These are phyloP conservation scores for Ustulina deusta DNA, from an alignment of 2,329 filamentous ascomycete genomes.

Conservation along the genomic window DNA sequence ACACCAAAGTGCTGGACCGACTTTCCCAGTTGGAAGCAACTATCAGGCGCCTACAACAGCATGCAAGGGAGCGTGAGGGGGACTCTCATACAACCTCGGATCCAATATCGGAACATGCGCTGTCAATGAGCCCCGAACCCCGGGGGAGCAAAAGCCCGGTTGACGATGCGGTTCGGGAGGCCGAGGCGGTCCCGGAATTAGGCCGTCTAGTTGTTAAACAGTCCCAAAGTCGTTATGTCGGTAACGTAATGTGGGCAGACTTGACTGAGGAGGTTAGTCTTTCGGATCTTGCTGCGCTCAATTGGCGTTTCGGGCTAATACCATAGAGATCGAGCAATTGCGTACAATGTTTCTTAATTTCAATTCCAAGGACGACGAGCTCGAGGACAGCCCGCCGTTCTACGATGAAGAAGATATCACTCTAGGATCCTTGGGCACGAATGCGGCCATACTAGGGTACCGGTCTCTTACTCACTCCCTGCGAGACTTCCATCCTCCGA, in stretches of 20 bases:
- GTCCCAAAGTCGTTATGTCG: constrained; percentile 41
- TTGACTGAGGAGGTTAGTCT: constrained; percentile 49
- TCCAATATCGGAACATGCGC: constrained; percentile 10
- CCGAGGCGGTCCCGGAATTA: constrained; percentile 18
- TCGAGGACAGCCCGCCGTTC: constrained; percentile 20
- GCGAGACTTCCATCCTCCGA: constrained; percentile 41
- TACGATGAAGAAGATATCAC: constrained; percentile 19
- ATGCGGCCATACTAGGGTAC: constrained; percentile 46
- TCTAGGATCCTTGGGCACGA: constrained; percentile 26
- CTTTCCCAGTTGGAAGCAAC: constrained; percentile 40
- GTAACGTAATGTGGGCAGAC: constrained; percentile 48
- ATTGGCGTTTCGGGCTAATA: constrained; percentile 20
- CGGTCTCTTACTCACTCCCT: constrained; percentile 46
- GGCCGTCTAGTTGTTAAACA: constrained; percentile 41
- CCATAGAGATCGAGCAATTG: constrained; percentile 40
- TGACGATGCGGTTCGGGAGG: constrained; percentile 13
- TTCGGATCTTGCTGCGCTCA: neutral
- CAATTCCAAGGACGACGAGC: constrained; percentile 30
- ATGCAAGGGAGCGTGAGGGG: constrained; percentile 30
- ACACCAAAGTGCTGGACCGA: constrained; percentile 38
- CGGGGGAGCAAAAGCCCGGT: neutral
- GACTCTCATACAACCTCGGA: neutral
- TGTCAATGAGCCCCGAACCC: neutral
- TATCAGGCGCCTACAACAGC: constrained; percentile 37
- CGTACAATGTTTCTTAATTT: constrained; percentile 42